Conservation (phyloP, 139 green algal species). For the Chlorokybus atmophyticus region DNA sequence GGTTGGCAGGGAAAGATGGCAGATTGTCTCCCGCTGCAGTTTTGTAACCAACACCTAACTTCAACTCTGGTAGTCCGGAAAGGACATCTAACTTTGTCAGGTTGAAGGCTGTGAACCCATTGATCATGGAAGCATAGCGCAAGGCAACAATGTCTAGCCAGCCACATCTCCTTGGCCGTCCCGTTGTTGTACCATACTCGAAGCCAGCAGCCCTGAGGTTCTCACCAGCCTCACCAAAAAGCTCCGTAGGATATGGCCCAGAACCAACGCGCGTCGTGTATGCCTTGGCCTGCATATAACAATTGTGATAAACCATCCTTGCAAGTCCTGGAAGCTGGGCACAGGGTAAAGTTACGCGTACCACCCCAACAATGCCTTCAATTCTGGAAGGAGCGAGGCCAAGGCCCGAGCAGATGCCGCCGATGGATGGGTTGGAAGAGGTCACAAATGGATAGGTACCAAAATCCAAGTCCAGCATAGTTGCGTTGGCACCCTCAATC, state of each 20-base stretch:
- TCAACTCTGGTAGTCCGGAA: conserved; percentile 65
- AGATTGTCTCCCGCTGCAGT: conserved; percentile 5
- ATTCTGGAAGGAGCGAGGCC: conserved; percentile 81
- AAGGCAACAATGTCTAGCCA: conserved; percentile 96
- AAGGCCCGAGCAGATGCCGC: conserved; percentile 81
- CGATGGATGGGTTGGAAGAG: conserved; percentile 89
- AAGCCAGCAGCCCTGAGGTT: conserved; percentile 58
- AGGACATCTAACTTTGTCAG: conserved; percentile 98
- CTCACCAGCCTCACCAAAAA: conserved; percentile 74
- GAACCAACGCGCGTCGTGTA: conserved; percentile 95
- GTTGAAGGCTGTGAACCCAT: conserved; percentile 94
- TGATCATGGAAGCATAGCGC: conserved; percentile 76
- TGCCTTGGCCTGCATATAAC: conserved; percentile 62
- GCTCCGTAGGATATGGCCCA: conserved; percentile 94
- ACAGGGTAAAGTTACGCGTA: too few relatives aligned
- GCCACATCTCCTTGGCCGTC: conserved; percentile 78
- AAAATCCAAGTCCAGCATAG: conserved; percentile 98
- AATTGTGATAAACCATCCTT: too few relatives aligned
- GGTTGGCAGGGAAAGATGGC: conserved; percentile 24
- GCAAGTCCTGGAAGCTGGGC: too few relatives aligned
- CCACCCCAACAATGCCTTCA: conserved; percentile 79
- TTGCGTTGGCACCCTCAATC: conserved; percentile 96
- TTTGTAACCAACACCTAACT: conserved; percentile 50
- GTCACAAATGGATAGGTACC: conserved; percentile 99
- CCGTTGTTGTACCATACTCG: conserved; percentile 98